phyloP scores from a whole-genome alignment of 305 asterid genomes.

The Fraxinus latifolia region DNA sequence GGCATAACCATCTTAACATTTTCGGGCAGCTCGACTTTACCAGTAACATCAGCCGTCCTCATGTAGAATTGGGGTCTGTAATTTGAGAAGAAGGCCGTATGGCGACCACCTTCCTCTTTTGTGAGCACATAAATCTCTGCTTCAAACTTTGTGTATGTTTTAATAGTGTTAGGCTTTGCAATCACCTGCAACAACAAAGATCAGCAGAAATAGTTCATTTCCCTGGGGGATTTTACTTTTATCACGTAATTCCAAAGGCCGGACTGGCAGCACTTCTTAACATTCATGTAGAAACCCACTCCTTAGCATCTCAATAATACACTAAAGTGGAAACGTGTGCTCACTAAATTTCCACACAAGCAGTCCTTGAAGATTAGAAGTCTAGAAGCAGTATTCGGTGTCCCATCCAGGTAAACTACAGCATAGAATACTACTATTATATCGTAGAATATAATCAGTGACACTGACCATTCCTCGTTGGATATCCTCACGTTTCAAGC shows the following conservation, averaged over 20 bases:
- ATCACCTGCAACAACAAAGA: conserved; percentile 55
- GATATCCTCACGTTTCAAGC: conserved; percentile 86
- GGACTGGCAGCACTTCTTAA: background rate
- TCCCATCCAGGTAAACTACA: background rate
- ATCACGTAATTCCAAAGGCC: background rate
- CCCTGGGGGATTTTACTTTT: background rate
- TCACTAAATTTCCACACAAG: background rate
- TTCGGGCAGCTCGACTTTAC: conserved; percentile 94
- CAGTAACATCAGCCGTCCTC: conserved; percentile 97
- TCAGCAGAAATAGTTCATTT: background rate
- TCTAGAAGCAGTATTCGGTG: conserved; percentile 9
- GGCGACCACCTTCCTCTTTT: conserved; percentile 99
- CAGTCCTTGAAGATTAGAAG: background rate
- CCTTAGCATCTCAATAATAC: background rate
- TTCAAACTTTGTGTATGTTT: conserved; percentile 85
- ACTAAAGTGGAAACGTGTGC: background rate
- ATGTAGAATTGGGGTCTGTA: conserved; percentile 93
- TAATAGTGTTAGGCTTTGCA: conserved; percentile 82
- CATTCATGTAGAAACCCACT: background rate
- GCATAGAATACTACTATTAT: background rate
- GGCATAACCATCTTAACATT: conserved; percentile 99
- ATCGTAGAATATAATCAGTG: background rate
- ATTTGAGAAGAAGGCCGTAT: conserved; percentile 94
- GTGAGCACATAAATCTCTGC: conserved; percentile 98
- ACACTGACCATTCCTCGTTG: conserved; percentile 84